These are phyloP conservation scores for Berkeleyomyces rouxiae DNA, from an alignment of 2,329 filamentous ascomycete genomes.

Conservation along the genomic window DNA sequence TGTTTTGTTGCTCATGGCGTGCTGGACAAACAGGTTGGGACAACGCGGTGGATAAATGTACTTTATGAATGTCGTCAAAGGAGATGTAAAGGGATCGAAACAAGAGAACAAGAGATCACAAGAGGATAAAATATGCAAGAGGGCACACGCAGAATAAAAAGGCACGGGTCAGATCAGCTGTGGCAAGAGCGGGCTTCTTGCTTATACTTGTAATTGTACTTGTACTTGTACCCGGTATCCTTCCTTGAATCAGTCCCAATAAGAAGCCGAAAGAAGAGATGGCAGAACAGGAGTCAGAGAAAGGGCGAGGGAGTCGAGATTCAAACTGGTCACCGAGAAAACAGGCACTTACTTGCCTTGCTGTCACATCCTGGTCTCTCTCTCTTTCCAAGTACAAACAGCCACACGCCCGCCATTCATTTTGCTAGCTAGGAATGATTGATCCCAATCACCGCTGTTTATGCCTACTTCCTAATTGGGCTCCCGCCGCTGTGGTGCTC, in stretches of 20 bases:
- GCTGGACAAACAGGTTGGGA: background rate
- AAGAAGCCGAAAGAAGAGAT: background rate
- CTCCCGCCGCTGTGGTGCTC: too few species aligned
- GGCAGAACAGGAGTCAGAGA: too few species aligned
- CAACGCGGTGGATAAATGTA: background rate
- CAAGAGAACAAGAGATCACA: background rate
- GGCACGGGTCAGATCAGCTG: background rate
- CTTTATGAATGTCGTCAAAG: background rate
- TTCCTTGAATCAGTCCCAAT: background rate
- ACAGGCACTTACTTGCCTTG: background rate
- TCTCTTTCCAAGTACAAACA: background rate
- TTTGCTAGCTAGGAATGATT: background rate
- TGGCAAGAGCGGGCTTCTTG: background rate
- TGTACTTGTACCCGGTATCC: background rate
- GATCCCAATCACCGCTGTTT: background rate
- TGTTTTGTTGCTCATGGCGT: conserved; percentile 34
- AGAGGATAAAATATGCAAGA: background rate
- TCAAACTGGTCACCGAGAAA: background rate
- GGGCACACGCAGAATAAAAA: background rate
- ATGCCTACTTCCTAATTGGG: too few species aligned
- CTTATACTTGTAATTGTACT: background rate
- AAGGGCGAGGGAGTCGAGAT: background rate
- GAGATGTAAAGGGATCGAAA: background rate
- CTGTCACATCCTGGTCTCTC: background rate
- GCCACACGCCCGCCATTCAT: background rate